Conservation (phyloP, 345 rosid genomes). For the Camelina laxa region DNA sequence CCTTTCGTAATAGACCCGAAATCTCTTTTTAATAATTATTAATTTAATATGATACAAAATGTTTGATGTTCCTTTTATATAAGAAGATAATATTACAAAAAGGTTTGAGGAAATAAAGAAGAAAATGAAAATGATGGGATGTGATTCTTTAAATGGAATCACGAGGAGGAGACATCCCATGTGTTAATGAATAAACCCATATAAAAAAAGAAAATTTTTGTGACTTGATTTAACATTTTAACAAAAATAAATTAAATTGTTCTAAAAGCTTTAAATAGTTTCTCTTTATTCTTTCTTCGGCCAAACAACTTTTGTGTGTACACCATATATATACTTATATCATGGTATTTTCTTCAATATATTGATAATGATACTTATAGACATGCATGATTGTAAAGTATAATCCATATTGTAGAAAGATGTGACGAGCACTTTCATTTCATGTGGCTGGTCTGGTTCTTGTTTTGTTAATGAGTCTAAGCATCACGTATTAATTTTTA, state of each 20-base stretch:
- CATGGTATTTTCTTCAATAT: conserved; percentile 15
- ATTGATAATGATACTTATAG: conserved; percentile 7
- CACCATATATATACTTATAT: neutral
- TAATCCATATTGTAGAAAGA: conserved; percentile 22
- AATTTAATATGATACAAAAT: neutral
- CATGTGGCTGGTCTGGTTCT: conserved; percentile 32
- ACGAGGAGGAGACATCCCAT: conserved; percentile 50
- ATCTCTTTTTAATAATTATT: conserved; percentile 6
- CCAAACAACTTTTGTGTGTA: conserved; percentile 28
- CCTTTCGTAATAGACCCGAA: conserved; percentile 14
- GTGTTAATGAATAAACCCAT: conserved; percentile 38
- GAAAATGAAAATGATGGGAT: conserved; percentile 37
- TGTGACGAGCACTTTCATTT: conserved; percentile 35
- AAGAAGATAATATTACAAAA: conserved; percentile 30
- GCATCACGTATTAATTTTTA: neutral
- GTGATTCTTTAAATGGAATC: conserved; percentile 48
- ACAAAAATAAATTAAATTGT: neutral
- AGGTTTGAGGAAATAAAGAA: neutral
- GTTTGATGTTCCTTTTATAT: neutral
- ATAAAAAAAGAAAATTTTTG: conserved; percentile 24
- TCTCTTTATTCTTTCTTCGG: neutral
- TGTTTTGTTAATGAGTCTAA: neutral
- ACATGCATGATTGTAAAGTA: conserved; percentile 19
- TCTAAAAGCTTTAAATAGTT: conserved; percentile 1
- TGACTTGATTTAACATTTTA: conserved; percentile 36